Percentiles rank a stretch among this genome's conserved stretches.
Evolutionary conservation across 306 rosid species (phyloP).

Genomic region (Rosa persica): DNA sequence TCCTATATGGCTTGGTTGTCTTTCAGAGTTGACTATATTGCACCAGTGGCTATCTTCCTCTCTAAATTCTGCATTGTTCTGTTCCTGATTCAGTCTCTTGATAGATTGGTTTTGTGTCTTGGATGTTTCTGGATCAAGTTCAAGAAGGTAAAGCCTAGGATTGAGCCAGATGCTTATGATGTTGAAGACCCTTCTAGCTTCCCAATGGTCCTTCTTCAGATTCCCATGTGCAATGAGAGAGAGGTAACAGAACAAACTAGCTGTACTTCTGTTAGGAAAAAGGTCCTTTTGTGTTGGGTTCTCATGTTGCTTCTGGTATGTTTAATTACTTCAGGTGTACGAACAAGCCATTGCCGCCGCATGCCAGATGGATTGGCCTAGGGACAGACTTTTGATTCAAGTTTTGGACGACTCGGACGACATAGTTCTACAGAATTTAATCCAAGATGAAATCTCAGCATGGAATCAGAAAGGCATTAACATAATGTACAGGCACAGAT

Average conservation of each 20-base stretch:
- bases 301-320: slow-evolving; percentile 1
- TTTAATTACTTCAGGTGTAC: slow-evolving; percentile 54
- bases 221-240: slow-evolving; percentile 99
- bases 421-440: slow-evolving; percentile 55
- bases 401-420: slow-evolving; percentile 93
- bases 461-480: slow-evolving; percentile 85
- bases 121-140: slow-evolving; percentile 96
- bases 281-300: neutral
- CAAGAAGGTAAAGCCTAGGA: slow-evolving; percentile 74
- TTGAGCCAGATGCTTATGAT: slow-evolving; percentile 52
- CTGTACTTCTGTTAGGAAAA: neutral
- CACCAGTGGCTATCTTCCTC: slow-evolving; percentile 55
- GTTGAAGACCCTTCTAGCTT: slow-evolving; percentile 62
- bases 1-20: slow-evolving; percentile 64
- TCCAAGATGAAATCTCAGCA: slow-evolving; percentile 68
- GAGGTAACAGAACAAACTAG: slow-evolving; percentile 57
- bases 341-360: slow-evolving; percentile 87
- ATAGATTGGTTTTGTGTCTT: slow-evolving; percentile 73
- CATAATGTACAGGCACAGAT: slow-evolving; percentile 79
- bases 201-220: slow-evolving; percentile 93
- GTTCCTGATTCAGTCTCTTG: slow-evolving; percentile 90
- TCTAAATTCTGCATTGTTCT: slow-evolving; percentile 81
- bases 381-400: slow-evolving; percentile 73
- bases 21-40: slow-evolving; percentile 77
- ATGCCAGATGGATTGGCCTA: slow-evolving; percentile 96